These are phyloP conservation scores for Dichotomopilus funicola DNA, from an alignment of 2,329 filamentous ascomycete genomes.

Conservation along the genomic window DNA sequence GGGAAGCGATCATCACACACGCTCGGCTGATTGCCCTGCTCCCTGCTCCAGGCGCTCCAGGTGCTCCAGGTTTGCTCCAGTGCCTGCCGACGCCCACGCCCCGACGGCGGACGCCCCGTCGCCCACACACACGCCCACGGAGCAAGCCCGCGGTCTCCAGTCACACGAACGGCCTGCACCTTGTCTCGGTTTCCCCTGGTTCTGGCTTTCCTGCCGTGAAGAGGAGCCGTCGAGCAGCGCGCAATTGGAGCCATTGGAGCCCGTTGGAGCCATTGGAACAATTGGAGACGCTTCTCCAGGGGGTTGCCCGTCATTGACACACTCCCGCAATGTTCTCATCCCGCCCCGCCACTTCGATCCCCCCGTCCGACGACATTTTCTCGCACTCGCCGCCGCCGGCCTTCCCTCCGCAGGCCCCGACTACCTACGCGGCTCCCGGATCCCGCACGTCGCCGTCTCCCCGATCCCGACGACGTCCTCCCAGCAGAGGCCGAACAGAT, in stretches of 20 bases:
- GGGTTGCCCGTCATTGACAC: background rate
- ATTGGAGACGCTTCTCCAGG: slow-evolving; percentile 8
- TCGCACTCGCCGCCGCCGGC: slow-evolving; percentile 16
- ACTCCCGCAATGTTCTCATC: slow-evolving; percentile 22
- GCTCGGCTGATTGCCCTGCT: slow-evolving; percentile 14
- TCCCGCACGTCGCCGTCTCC: slow-evolving; percentile 20
- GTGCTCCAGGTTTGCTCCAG: too few species aligned
- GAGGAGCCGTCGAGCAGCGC: too few species aligned
- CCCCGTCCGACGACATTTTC: slow-evolving; percentile 5
- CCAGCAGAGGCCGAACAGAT: slow-evolving; percentile 11
- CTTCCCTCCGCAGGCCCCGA: slow-evolving; percentile 5
- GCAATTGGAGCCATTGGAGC: too few species aligned
- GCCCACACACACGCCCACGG: too few species aligned
- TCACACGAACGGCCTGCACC: slow-evolving; percentile 13
- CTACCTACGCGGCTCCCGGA: background rate
- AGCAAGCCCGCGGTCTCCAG: slow-evolving; percentile 11
- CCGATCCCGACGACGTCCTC: slow-evolving; percentile 11
- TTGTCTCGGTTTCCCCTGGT: slow-evolving; percentile 22
- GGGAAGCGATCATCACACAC: slow-evolving; percentile 9
- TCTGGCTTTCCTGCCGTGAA: slow-evolving; percentile 11
- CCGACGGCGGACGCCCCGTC: too few species aligned
- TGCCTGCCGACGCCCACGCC: too few species aligned
- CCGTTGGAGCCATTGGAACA: background rate
- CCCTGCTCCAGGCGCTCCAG: background rate
- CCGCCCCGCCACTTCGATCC: slow-evolving; percentile 19